Evolutionary conservation across 495 filamentous ascomycete species (phyloP), one percentile per base, ranked within the genome.

Genomic region (Hypoxylon crocopeplum): DNA sequence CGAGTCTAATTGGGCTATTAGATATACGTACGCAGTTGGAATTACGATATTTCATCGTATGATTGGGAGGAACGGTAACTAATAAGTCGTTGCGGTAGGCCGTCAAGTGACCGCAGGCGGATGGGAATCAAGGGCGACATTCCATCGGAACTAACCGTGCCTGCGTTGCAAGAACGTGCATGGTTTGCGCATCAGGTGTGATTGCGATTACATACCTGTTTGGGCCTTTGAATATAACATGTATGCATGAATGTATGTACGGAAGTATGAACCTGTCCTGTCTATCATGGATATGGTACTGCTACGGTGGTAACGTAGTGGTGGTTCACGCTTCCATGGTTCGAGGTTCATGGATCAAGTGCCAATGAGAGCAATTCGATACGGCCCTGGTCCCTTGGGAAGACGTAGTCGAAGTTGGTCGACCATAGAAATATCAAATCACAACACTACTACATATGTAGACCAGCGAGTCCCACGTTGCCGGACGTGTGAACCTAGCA

Each of bases 11-110:
- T 64, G 54, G 60, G 37, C 48, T 64, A 50, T 64, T 39, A 21
- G 25, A 62, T 36, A 41, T 55, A 53, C 34, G 40, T 48, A 53
- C 39, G 32, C 25, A 45, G 11, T 49, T 64, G 22, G 49, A 59
- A 56, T 64, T 59, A 51, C 56, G 61, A 64, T 64, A 59, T 47
- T 48, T 42, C 49, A 59, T 64, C 61, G 61, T 64, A 64, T 51
- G 61, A 64, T 64, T 54, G 37, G 25, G 25, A 42, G 36, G 44
- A 40, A 55, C 30, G 39, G 49, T 41, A 55, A 12, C 2, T 46
- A 49, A 59, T 48, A 59, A 45, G 42, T 27, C 11, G 33, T 57
- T 16, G 46, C 39, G 38, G 48, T 55, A 54, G 48, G 54, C 13
- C 12, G 22, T 59, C 54, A 59, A 59, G 55, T 56, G 61, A 48